A percentile compares a stretch with the other conserved stretches of the same genome.
phyloP scores from a whole-genome alignment of 176 grass and related monocot species.

The Areca catechu region DNA sequence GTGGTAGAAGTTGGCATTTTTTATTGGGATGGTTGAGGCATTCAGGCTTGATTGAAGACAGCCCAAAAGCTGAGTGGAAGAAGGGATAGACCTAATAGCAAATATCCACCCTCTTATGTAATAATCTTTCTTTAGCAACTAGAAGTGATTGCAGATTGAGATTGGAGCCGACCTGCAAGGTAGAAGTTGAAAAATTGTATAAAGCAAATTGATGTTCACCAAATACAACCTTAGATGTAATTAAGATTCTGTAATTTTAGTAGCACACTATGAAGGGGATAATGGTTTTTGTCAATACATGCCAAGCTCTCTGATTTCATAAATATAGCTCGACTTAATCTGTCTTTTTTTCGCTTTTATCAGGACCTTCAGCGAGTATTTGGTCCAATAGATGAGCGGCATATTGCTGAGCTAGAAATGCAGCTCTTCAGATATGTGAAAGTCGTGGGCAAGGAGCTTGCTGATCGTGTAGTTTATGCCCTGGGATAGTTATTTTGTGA shows the following conservation, averaged over 20 bases:
- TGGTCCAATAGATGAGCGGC: conserved; percentile 32
- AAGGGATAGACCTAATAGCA: too few relatives aligned
- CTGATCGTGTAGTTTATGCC: conserved; percentile 43
- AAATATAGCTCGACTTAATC: not conserved
- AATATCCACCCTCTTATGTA: too few relatives aligned
- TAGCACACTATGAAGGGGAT: not conserved
- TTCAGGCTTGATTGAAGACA: too few relatives aligned
- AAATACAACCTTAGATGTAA: too few relatives aligned
- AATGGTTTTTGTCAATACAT: not conserved
- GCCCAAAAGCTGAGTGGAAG: too few relatives aligned
- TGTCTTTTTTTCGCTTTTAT: conserved; percentile 8
- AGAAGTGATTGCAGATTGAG: too few relatives aligned
- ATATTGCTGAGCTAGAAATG: conserved; percentile 37
- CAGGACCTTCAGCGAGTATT: conserved; percentile 61
- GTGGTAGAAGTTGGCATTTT: too few relatives aligned
- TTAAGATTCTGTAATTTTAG: not conserved
- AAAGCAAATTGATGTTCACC: too few relatives aligned
- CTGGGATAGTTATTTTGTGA: conserved; percentile 7
- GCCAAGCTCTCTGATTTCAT: not conserved
- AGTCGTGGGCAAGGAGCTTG: conserved; percentile 68
- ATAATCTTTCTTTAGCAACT: too few relatives aligned
- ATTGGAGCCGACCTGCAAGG: too few relatives aligned
- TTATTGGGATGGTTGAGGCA: too few relatives aligned
- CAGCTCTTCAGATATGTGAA: conserved; percentile 45
- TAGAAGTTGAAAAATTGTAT: too few relatives aligned